phyloP scores from a whole-genome alignment of 192 early-diverging fungal genomes.

The Rhizophagus prolifer region DNA sequence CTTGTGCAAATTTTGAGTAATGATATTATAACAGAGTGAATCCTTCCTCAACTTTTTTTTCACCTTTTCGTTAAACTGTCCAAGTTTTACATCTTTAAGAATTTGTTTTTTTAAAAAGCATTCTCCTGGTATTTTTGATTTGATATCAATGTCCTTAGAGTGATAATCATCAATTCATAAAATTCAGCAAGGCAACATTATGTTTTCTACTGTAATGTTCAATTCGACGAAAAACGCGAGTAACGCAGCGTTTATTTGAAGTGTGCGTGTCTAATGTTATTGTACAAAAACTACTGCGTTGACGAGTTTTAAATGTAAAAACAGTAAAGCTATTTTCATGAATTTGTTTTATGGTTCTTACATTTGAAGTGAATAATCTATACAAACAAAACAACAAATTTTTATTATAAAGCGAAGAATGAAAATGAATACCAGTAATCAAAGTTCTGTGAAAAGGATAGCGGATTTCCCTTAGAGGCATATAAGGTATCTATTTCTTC shows the following conservation, averaged over 20 bases:
- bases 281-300: background rate
- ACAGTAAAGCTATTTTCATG: background rate
- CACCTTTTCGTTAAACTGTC: background rate
- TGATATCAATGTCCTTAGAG: too few relatives aligned
- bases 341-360: background rate
- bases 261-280: background rate
- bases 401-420: background rate
- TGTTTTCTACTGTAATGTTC: background rate
- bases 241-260: background rate
- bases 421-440: background rate
- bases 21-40: background rate
- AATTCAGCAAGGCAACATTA: background rate
- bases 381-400: background rate
- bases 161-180: background rate
- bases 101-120: background rate
- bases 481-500: background rate
- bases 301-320: background rate
- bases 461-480: background rate
- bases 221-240: background rate
- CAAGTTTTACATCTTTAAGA: background rate
- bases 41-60: background rate
- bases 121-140: background rate
- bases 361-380: background rate
- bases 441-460: background rate
- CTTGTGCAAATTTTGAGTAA: background rate